A percentile compares a stretch with the other conserved stretches of the same genome.
Conservation (phyloP, 1,284 basidiomycete species). For the Cerrena zonata region DNA sequence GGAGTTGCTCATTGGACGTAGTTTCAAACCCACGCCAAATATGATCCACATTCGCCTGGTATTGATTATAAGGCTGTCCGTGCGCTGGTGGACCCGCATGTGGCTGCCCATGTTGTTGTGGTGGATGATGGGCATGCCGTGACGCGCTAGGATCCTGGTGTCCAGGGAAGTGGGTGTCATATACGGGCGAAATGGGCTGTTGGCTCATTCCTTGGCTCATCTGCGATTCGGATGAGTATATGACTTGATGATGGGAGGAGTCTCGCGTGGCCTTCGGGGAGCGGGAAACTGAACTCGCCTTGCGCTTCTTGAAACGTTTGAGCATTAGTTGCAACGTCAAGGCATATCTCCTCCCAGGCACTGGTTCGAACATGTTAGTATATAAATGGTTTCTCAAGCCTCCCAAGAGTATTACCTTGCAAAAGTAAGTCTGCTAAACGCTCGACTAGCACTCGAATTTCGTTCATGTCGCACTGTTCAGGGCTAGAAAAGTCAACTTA, state of each 20-base stretch:
- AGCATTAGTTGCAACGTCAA: conserved; percentile 82
- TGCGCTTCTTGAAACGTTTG: conserved; percentile 70
- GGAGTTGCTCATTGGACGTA: conserved; percentile 66
- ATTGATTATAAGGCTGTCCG: conserved; percentile 17
- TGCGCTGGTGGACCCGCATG: conserved; percentile 25
- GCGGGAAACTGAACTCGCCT: conserved; percentile 47
- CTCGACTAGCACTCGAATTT: conserved; percentile 75
- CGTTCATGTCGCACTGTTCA: conserved; percentile 71
- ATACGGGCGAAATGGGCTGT: conserved; percentile 26
- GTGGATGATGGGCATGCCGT: conserved; percentile 7
- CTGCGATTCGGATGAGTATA: neutral
- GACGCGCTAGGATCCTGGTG: conserved; percentile 16
- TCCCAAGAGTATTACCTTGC: conserved; percentile 51
- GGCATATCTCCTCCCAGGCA: conserved; percentile 85
- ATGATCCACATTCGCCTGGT: conserved; percentile 55
- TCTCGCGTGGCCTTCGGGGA: conserved; percentile 55
- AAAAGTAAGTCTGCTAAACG: conserved; percentile 69
- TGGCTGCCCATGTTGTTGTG: conserved; percentile 25
- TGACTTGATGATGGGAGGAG: neutral
- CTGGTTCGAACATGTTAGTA: conserved; percentile 33
- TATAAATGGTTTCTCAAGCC: conserved; percentile 6
- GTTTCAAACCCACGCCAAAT: conserved; percentile 71
- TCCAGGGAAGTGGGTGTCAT: conserved; percentile 24
- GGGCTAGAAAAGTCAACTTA: conserved; percentile 48
- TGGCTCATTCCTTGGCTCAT: conserved; percentile 9